Evolutionary conservation across 345 rosid genomes (phyloP), one percentile per base, ranked within the genome.

Genomic region (Pelargonium nanum): DNA sequence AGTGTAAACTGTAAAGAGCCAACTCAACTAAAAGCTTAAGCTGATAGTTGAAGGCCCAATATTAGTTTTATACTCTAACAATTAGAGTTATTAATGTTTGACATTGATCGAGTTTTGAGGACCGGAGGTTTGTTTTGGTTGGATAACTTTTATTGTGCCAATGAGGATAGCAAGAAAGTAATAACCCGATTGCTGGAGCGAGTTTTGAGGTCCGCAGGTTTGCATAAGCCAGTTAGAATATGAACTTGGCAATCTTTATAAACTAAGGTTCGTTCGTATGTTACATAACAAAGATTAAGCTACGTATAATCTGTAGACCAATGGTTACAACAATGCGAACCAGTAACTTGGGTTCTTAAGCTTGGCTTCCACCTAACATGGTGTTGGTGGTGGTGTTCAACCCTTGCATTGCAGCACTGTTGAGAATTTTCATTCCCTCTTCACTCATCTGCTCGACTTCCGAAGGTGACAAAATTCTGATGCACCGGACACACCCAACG

Each of bases 361-460:
- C 48, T 40, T 4, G 48, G 48, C 48, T 17, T 9, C 15, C 48
- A 40, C 48, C 40, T 12, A n/a, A n/a, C n/a, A n/a, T n/a, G n/a
- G n/a, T n/a, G n/a, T n/a, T n/a, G n/a, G n/a, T n/a, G n/a, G 40
- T 0, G 4, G 6, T 40, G 48, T 40, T 40, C 48, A 40, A 9
- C 48, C 48, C 48, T 17, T 40, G 48, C 48, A 40, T 85, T 34
- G 74, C 65, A 1, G 88, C 91, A 59, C 77, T 77, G 81, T 83
- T 84, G 58, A 90, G 84, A 67, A 94, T 95, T 86, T 86, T 83
- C 96, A 90, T 88, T 50, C 99, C 99, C 63, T 90, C 99, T 76
- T 94, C 97, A 28, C 97, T 94, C 99, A 94, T 90, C 78, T 94
- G 95, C 83, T 90, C 84, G 58, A 94, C 99, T 74, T 90, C 99